Evolutionary conservation across 2,329 filamentous ascomycete genomes (phyloP).

Genomic region (Diplodia scrobiculata): DNA sequence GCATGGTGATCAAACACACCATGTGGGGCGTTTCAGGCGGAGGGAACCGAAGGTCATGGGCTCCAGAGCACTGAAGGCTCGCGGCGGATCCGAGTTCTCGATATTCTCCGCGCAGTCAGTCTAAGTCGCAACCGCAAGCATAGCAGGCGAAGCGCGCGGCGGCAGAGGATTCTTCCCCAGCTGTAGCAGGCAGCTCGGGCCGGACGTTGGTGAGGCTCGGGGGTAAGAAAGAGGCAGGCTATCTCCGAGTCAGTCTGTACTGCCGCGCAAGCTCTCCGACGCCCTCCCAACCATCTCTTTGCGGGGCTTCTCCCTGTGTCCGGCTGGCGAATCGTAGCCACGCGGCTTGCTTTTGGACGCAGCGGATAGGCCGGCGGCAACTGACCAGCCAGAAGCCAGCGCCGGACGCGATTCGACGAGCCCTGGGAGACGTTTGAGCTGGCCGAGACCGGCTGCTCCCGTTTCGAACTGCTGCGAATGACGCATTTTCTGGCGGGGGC

Average conservation of each 20-base stretch:
- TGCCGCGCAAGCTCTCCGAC: neutral
- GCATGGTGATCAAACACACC: neutral
- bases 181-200: neutral
- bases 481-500: constrained; percentile 11
- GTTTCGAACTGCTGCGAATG: constrained; percentile 7
- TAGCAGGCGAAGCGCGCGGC: neutral
- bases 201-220: neutral
- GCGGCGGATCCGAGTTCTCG: neutral
- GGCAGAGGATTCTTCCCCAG: neutral
- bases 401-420: neutral
- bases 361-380: constrained; percentile 3
- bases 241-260: constrained; percentile 13
- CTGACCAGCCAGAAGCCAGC: neutral
- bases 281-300: neutral
- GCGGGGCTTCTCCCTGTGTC: constrained; percentile 10
- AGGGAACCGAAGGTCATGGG: neutral
- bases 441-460: constrained; percentile 19
- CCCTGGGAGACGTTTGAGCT: neutral
- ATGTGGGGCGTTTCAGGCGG: neutral
- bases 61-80: neutral
- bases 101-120: neutral
- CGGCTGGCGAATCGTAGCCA: neutral
- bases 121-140: neutral
- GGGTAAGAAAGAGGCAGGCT: neutral
- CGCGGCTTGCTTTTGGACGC: constrained; percentile 1